Base-by-base conservation (phyloP, 306 rosid genomes). In the Sophora flavescens region DNA sequence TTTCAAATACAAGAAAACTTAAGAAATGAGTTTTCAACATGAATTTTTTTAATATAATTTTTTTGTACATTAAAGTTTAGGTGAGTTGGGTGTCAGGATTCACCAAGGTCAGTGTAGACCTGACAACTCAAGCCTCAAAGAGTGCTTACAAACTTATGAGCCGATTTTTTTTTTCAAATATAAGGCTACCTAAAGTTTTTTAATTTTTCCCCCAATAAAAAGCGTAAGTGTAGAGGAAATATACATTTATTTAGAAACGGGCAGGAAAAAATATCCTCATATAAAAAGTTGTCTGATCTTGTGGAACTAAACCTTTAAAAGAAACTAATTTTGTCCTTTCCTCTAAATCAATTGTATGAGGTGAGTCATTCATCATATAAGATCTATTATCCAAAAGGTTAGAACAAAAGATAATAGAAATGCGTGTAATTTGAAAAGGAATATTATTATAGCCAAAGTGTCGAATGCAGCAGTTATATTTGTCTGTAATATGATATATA, bases 321-420 rank as follows among this genome's bases (percentile, higher is more conserved):
- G 45, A 22, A 41, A 63, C 7, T 26, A 13, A 36, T 66, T 61
- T 56, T 78, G 69, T 77, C 68, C 11, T 67, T 66, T 66, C 68
- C 66, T 66, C 81, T 45, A 22, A 67, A 66, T 77, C 74, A 14
- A 10, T 3, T 66, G 80, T 6, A 53, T 41, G 74, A 26, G 80
- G 67, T 28, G 74, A 41, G 32, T 66, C 66, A 16, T 32, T 18
- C n/a, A 33, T 57, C 30, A 17, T 33, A 3, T n/a, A 68, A 58
- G 39, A 67, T 56, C 66, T 41, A 35, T 12, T 48, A 15, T 14
- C 59, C 18, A 32, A 17, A 71, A 71, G 65, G 18, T 11, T 66
- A 57, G 51, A 58, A 6, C 41, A 16, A 32, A 76, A 66, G 51
- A 77, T 67, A 15, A 66, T 2, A 8, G 58, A 66, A 57, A 45